Evolutionary conservation across 345 rosid genomes (phyloP), one percentile per base, ranked within the genome.

Genomic region (Abelmoschus esculentus): DNA sequence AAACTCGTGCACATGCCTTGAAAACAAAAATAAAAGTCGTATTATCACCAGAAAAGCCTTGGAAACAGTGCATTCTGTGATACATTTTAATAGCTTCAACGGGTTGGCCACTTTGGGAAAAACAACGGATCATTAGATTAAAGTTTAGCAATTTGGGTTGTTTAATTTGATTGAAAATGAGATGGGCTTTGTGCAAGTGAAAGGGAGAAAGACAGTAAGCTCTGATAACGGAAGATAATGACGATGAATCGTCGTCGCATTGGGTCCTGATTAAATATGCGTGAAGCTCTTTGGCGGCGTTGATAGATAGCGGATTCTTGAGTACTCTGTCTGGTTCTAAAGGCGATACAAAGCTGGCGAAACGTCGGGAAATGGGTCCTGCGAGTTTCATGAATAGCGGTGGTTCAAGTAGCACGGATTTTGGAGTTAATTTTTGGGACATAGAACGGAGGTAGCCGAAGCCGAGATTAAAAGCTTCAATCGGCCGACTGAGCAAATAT

Each of bases 111-210:
- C 82, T 72, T 60, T 58, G 77, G 3, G 91, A 78, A 8, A 81
- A 61, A 18, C 87, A 84, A 44, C 84, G 84, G 72, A 86, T 76
- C 84, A 86, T 52, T 32, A 77, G 31, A 73, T 87, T 85, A 66
- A 74, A 80, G 26, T 75, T 57, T 13, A 74, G 44, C 68, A 81
- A 52, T 3, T 83, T 79, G 75, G 85, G 86, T 66, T 70, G 79
- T 22, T 76, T 61, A 38, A 83, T 61, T 64, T 72, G 79, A 70
- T 46, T 62, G 79, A 87, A 83, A 66, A 74, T 75, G 32, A 80
- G 70, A 58, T 58, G 31, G 62, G 62, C 62, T 28, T 58, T 58
- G 57, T 61, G 69, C 31, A 80, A 59, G 70, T 56, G 64, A 66
- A 71, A 65, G 6, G 85, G 72, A 61, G 78, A 79, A 49, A 82